Conservation (phyloP, 2,329 filamentous ascomycete genomes). For the Colletotrichum lindemuthianum region DNA sequence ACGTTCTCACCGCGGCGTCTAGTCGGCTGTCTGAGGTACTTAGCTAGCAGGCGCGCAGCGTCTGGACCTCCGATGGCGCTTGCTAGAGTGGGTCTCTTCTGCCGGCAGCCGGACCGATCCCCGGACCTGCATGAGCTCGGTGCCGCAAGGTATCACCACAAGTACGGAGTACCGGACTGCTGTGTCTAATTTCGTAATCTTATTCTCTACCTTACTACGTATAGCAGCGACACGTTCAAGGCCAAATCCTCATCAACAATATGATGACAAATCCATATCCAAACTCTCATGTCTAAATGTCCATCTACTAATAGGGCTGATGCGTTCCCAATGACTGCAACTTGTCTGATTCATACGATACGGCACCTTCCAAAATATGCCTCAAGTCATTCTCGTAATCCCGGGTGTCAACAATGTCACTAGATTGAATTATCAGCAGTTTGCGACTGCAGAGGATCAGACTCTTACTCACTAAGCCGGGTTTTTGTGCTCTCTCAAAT, state of each 20-base stretch:
- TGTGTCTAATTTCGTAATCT: no score
- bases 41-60: slow-evolving; percentile 3
- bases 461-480: not conserved
- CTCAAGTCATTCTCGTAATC: not conserved
- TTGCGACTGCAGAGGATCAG: not conserved
- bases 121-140: slow-evolving; percentile 28
- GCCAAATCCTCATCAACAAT: no score
- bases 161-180: no score
- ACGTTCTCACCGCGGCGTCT: not conserved
- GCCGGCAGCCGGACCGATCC: slow-evolving; percentile 27
- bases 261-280: no score
- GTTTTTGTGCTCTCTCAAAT: not conserved
- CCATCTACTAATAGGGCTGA: no score
- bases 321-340: no score
- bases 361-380: not conserved
- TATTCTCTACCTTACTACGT: no score
- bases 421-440: not conserved
- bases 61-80: slow-evolving; percentile 21
- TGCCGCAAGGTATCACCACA: no score
- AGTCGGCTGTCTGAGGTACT: fast-evolving
- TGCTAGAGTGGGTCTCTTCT: slow-evolving; percentile 14
- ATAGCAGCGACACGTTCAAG: no score
- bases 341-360: not conserved
- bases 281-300: no score
- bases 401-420: not conserved